Evolutionary conservation across 192 early-diverging fungal genomes (phyloP), one percentile per base, ranked within the genome.

Genomic region (Coemansia sp.): DNA sequence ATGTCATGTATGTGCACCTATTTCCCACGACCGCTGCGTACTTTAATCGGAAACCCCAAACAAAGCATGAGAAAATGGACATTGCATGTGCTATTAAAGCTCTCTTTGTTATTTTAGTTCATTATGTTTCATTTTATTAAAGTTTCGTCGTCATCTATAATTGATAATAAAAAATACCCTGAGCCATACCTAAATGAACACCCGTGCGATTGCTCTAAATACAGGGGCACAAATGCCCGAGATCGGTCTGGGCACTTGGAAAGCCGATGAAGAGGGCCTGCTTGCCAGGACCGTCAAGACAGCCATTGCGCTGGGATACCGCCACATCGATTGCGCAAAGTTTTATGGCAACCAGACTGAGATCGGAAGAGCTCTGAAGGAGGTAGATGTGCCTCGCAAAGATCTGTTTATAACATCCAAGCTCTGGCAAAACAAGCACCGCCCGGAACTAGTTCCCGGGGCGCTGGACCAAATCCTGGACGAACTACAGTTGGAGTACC

Each of bases 371-470:
- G 92, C 85, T 3, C 85, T 94, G 17, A 80, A 81, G 48, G 81
- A 90, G 30, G 69, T 69, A 18, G 66, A 58, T 29, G 77, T 92
- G 10, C 84, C 85, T 20, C 89, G 94, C 58, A 73, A 88, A 61
- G 75, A 93, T n/a, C 68, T 95, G 48, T 96, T 92, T 67, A 80
- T 93, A 29, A 91, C 89, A 3, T 91, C 90, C 77, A 92, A 93
- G 76, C 64, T 93, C 34, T 91, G 86, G 84, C 86, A 91, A 69
- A 88, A 71, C 59, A 71, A 73, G 36, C 89, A 93, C 56, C 83
- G 84, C 0, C 83, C 87, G 11, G 80, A 89, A 56, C 73, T 88
- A 33, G 89, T 95, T 0, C 60, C 67, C 5, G 73, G 73, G n/a
- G 91, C 88, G 0, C 65, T 90, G 5, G 82, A 89, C 60, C 68